A percentile compares a stretch with the other conserved stretches of the same genome.
Evolutionary conservation across 148 eudicot species (phyloP).

Genomic region (Camellia sinensis): DNA sequence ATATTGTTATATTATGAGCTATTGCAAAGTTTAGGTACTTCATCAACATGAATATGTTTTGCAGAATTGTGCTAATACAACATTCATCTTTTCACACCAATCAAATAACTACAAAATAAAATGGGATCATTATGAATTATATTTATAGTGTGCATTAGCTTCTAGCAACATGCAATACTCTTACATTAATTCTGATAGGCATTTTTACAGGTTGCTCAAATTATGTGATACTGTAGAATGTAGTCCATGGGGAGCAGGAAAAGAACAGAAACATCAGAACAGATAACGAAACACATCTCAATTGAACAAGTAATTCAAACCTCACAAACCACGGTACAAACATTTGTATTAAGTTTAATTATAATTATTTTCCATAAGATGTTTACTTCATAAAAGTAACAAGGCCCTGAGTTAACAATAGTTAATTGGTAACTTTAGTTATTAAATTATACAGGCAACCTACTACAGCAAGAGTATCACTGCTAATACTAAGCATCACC

Average conservation of each 20-base stretch:
- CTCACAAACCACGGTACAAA: neutral
- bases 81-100: neutral
- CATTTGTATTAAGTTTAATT: neutral
- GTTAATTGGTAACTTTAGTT: neutral
- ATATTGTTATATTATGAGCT: neutral
- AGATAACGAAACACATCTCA: neutral
- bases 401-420: neutral
- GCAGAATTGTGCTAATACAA: neutral
- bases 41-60: neutral
- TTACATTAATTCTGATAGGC: neutral
- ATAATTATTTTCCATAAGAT: neutral
- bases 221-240: neutral
- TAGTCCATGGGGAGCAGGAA: neutral
- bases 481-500: neutral
- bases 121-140: neutral
- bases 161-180: neutral
- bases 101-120: neutral
- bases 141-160: neutral
- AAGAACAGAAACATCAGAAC: neutral
- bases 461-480: neutral
- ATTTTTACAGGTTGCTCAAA: neutral
- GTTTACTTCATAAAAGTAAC: neutral
- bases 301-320: neutral
- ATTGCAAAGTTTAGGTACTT: neutral
- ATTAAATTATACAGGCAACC: neutral